Base-by-base conservation (phyloP, 306 rosid genomes). In the Luffa acutangula region DNA sequence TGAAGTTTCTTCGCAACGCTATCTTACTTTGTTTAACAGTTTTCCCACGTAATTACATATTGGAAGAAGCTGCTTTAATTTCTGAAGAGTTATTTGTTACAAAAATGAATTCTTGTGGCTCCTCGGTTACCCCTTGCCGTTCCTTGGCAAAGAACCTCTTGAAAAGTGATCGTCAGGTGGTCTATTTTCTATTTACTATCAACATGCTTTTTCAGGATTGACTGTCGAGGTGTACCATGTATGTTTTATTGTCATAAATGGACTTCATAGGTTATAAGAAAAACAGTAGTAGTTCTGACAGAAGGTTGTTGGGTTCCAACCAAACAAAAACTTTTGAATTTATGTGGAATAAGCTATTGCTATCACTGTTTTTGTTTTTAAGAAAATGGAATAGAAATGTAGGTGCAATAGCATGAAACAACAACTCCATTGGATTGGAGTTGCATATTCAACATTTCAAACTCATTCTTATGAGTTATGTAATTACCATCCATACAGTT, bases 131-230 rank as follows among this genome's bases (percentile, higher is more conserved):
- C 36, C 97, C 97, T 11, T 92, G 97, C 80, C 92, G 90, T 77
- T 83, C 91, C 79, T 87, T 94, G 69, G 97, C 98, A 42, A 94
- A 91, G 87, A 81, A 77, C 79, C 95, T 94, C 73, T 84, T 94
- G 67, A 94, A 94, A 87, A 85, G 83, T 86, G 98, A 94, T 83
- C 85, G 98, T 34, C 93, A 91, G 95, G 98, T 94, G 88, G 42
- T 80, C 76, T 72, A 60, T 78, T n/a, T 59, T 43, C 34, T 11
- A 51, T 81, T 25, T 39, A 81, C 9, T 41, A 45, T 25, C 39
- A 48, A 63, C 6, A 34, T 31, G 21, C 31, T 62, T 45, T 17
- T 71, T 45, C 7, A 43, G 36, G 33, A 43, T 54, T 18, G 70
- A 77, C 8, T 57, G n/a, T 56, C 49, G 57, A 10, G 52, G 31